Evolutionary conservation across 2,329 filamentous ascomycete genomes (phyloP).

Genomic region (Ramularia collo-cygni): DNA sequence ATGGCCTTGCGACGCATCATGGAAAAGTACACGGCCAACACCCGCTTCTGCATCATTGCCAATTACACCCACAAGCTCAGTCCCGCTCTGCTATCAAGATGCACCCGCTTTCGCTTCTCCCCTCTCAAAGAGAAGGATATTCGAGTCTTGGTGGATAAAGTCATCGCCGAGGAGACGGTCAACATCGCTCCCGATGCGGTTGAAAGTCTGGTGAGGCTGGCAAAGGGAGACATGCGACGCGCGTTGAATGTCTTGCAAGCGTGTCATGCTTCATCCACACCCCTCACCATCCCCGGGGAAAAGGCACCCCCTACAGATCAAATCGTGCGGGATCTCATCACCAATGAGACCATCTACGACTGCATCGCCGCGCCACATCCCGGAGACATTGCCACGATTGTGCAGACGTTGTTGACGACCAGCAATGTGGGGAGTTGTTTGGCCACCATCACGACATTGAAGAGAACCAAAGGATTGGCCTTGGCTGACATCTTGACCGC

Average conservation of each 20-base stretch:
- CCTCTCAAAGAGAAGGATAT: slow-evolving; percentile 88
- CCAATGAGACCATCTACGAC: slow-evolving; percentile 87
- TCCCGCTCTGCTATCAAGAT: slow-evolving; percentile 83
- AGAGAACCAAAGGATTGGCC: slow-evolving; percentile 76
- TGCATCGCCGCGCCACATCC: slow-evolving; percentile 95
- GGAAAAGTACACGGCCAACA: slow-evolving; percentile 99
- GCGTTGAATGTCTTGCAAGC: slow-evolving; percentile 94
- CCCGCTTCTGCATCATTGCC: slow-evolving; percentile 94
- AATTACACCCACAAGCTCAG: slow-evolving; percentile 99
- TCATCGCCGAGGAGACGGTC: slow-evolving; percentile 79
- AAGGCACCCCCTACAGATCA: slow-evolving; percentile 44
- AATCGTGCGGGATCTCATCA: slow-evolving; percentile 76
- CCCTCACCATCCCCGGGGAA: slow-evolving; percentile 44
- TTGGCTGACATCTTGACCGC: slow-evolving; percentile 90
- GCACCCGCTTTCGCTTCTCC: slow-evolving; percentile 91
- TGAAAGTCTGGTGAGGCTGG: slow-evolving; percentile 76
- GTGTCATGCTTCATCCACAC: slow-evolving; percentile 83
- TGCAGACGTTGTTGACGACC: slow-evolving; percentile 74
- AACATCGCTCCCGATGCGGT: slow-evolving; percentile 75
- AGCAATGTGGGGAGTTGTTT: slow-evolving; percentile 85
- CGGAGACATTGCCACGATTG: slow-evolving; percentile 75
- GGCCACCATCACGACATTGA: slow-evolving; percentile 79
- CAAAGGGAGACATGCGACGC: slow-evolving; percentile 92
- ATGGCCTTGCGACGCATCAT: slow-evolving; percentile 96
- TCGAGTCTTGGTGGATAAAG: slow-evolving; percentile 74